Conservation (phyloP, 2,329 filamentous ascomycete genomes). For the Phoma herbarum region DNA sequence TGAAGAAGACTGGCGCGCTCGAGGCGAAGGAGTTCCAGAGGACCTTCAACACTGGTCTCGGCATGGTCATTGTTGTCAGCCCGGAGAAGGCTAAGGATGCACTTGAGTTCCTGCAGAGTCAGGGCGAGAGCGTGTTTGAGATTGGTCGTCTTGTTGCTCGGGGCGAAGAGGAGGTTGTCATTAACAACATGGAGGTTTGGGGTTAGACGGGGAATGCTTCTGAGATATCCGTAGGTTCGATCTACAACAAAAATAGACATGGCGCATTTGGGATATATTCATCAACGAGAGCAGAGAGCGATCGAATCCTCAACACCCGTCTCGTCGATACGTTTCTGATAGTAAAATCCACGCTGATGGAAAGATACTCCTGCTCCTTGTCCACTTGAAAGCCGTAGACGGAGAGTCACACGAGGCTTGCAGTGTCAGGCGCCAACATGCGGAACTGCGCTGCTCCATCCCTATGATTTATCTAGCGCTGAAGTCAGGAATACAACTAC, state of each 20-base stretch:
- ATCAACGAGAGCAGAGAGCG: too few relatives aligned
- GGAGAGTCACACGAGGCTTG: too few relatives aligned
- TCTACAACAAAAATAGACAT: constrained; percentile 13
- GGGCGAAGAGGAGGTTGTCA: constrained; percentile 56
- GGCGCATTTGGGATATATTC: neutral
- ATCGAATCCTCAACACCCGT: too few relatives aligned
- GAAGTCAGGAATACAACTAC: constrained; percentile 28
- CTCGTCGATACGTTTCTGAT: too few relatives aligned
- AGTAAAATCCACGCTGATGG: too few relatives aligned
- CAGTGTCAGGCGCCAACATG: too few relatives aligned
- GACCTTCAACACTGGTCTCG: constrained; percentile 93
- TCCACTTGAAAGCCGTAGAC: too few relatives aligned
- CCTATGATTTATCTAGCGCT: neutral
- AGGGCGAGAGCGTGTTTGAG: constrained; percentile 78
- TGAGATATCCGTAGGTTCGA: constrained; percentile 10
- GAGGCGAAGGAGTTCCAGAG: constrained; percentile 81
- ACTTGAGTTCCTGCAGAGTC: constrained; percentile 65
- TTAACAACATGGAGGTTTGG: constrained; percentile 67
- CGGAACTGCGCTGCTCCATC: too few relatives aligned
- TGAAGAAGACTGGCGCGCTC: constrained; percentile 78
- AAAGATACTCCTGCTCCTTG: too few relatives aligned
- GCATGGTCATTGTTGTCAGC: constrained; percentile 89
- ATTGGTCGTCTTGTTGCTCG: constrained; percentile 76
- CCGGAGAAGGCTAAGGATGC: constrained; percentile 70
- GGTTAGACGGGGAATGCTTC: constrained; percentile 16